Conservation (phyloP, 805 yeast species). For the Maudiozyma pseudohumilis region DNA sequence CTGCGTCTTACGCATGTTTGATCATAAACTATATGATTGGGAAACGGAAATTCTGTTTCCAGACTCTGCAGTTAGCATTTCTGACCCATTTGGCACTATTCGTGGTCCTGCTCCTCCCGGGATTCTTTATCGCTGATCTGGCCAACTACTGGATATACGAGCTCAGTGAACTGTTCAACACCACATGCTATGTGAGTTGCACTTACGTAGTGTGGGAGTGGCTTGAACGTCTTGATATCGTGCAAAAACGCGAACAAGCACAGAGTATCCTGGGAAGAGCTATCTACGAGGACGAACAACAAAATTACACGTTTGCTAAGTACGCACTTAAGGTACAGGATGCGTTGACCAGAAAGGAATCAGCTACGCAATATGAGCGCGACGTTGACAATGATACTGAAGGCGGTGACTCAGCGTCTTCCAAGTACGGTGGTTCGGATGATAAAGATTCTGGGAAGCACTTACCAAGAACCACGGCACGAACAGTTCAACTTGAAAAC, state of each 20-base stretch:
- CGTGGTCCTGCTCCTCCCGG: slow-evolving; percentile 51
- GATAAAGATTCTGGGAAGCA: neutral
- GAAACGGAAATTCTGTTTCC: slow-evolving; percentile 42
- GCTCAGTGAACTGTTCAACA: slow-evolving; percentile 61
- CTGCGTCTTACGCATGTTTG: slow-evolving; percentile 57
- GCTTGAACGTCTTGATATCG: slow-evolving; percentile 53
- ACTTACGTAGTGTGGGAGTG: slow-evolving; percentile 81
- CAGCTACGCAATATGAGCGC: neutral
- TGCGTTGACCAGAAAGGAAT: slow-evolving; percentile 14
- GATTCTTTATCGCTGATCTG: slow-evolving; percentile 67
- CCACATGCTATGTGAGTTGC: slow-evolving; percentile 59
- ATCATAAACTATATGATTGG: slow-evolving; percentile 46
- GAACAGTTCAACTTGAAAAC: neutral
- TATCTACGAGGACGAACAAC: slow-evolving; percentile 56
- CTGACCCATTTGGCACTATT: slow-evolving; percentile 48
- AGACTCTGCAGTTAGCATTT: slow-evolving; percentile 36
- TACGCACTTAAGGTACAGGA: slow-evolving; percentile 23
- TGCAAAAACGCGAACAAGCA: slow-evolving; percentile 51
- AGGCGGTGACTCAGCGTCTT: too few relatives aligned
- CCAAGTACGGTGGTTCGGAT: neutral
- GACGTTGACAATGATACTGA: too few relatives aligned
- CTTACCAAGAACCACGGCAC: neutral
- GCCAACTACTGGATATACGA: slow-evolving; percentile 67
- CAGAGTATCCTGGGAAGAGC: slow-evolving; percentile 69
- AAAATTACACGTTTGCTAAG: slow-evolving; percentile 21